phyloP scores from a whole-genome alignment of 805 yeast genomes.

The Candida endomychidarum region DNA sequence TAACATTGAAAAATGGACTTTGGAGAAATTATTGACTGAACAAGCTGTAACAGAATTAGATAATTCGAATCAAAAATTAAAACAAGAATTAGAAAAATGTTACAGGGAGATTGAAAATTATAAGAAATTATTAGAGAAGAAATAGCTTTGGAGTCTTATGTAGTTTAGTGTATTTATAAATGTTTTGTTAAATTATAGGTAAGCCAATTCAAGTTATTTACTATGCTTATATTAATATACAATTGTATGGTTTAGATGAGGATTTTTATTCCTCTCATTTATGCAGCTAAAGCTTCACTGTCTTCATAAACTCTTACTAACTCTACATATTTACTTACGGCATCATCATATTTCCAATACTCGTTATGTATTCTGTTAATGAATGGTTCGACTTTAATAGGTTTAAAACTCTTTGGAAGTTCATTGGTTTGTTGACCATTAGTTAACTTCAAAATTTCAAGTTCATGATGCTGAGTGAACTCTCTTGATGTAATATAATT shows the following conservation, averaged over 20 bases:
- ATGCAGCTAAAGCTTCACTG: too few species aligned
- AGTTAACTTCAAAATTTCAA: constrained; percentile 25
- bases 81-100: constrained; percentile 84
- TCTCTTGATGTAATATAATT: constrained; percentile 20
- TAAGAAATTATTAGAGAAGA: constrained; percentile 45
- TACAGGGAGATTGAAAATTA: constrained; percentile 88
- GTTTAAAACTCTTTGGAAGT: constrained; percentile 27
- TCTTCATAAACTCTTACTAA: constrained; percentile 19
- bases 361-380: constrained; percentile 22
- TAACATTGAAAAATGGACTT: constrained; percentile 91
- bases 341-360: constrained; percentile 26
- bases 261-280: too few species aligned
- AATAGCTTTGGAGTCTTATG: too few species aligned
- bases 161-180: constrained; percentile 6
- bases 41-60: constrained; percentile 86
- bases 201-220: too few species aligned
- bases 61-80: constrained; percentile 82
- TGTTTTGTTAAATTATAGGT: neutral
- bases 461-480: constrained; percentile 30
- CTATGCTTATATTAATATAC: neutral
- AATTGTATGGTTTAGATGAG: too few species aligned
- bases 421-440: constrained; percentile 18
- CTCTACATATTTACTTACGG: constrained; percentile 21
- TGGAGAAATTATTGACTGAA: constrained; percentile 88
- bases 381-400: constrained; percentile 31